Conservation (phyloP, 2,329 filamentous ascomycete species). For the Epichloe baconii region DNA sequence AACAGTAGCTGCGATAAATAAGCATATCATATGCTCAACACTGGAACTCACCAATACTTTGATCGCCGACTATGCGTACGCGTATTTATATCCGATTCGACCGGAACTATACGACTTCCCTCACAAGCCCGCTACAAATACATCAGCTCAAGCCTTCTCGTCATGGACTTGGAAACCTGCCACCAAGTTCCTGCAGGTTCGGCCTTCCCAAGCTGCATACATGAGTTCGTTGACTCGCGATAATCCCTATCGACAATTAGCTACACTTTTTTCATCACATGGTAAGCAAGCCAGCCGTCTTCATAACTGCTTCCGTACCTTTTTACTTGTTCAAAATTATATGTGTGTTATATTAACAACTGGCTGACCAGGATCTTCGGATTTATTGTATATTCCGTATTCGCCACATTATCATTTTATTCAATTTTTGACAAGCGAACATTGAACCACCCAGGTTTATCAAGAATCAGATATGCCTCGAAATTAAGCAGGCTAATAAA, state of each 20-base stretch:
- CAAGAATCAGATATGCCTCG: too few species aligned
- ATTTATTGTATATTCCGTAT: too few species aligned
- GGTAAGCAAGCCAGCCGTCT: conserved; percentile 41
- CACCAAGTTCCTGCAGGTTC: conserved; percentile 45
- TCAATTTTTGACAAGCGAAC: too few species aligned
- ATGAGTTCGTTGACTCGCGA: conserved; percentile 66
- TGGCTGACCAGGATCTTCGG: too few species aligned
- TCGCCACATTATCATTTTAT: too few species aligned
- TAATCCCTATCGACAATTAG: conserved; percentile 59
- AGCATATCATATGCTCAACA: too few species aligned
- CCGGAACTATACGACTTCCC: conserved; percentile 38
- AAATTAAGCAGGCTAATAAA: conserved; percentile 42
- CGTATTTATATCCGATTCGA: conserved; percentile 50
- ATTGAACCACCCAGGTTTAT: too few species aligned
- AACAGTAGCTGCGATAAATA: too few species aligned
- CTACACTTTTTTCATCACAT: conserved; percentile 71
- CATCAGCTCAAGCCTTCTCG: conserved; percentile 43
- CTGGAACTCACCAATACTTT: conserved; percentile 74
- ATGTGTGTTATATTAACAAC: too few species aligned
- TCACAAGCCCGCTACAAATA: conserved; percentile 34
- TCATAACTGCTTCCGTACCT: background rate
- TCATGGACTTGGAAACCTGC: conserved; percentile 61
- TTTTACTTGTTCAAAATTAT: background rate
- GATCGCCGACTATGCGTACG: conserved; percentile 44
- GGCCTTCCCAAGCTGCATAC: conserved; percentile 66